Conservation (phyloP, 306 rosid genomes). For the Leucaena leucocephala region DNA sequence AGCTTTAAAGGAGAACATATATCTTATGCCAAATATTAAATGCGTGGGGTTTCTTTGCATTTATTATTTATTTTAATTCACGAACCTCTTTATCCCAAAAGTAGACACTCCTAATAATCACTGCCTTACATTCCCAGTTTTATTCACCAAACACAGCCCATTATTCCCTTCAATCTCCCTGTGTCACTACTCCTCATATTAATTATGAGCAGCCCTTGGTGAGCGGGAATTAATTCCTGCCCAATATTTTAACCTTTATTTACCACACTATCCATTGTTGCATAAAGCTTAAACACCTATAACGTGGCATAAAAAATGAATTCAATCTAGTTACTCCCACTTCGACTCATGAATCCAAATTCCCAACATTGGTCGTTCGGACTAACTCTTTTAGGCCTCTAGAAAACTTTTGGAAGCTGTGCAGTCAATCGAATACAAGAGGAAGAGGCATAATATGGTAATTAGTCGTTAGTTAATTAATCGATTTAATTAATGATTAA, state of each 20-base stretch:
- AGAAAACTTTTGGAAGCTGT: slow-evolving; percentile 7
- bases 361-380: no score
- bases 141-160: background rate
- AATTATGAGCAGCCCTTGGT: background rate
- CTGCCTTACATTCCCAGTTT: background rate
- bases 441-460: slow-evolving; percentile 14
- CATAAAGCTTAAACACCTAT: no score
- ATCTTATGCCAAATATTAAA: background rate
- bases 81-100: slow-evolving; percentile 9
- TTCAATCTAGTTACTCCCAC: background rate
- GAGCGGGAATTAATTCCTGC: background rate
- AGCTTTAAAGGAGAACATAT: background rate
- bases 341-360: background rate
- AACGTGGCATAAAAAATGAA: no score
- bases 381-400: background rate
- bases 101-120: background rate
- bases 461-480: slow-evolving; percentile 23
- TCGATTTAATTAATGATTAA: slow-evolving; percentile 3
- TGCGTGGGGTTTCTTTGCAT: background rate
- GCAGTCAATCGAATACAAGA: slow-evolving; percentile 32
- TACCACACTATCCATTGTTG: background rate
- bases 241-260: background rate
- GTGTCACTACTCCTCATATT: background rate
- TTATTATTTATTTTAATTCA: background rate
- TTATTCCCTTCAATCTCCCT: no score